A percentile compares a stretch with the other conserved stretches of the same genome.
phyloP scores from a whole-genome alignment of 2,329 filamentous ascomycete genomes.

The Diaporthe helianthi region DNA sequence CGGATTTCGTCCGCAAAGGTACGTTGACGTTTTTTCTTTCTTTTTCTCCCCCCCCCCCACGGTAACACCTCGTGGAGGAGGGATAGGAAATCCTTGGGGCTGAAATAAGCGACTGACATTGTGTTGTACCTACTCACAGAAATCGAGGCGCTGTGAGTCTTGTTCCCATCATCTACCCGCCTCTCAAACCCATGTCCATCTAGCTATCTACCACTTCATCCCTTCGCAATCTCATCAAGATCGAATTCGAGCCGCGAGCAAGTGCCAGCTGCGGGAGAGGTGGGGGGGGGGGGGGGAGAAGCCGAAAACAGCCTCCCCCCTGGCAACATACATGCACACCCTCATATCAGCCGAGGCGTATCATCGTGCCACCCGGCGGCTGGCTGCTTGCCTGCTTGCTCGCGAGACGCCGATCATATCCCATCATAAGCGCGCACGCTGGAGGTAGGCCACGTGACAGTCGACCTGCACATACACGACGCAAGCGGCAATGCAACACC shows the following conservation, averaged over 20 bases:
- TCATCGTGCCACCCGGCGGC: background rate
- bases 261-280: no score
- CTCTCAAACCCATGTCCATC: background rate
- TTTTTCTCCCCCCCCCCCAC: no score
- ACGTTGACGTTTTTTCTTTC: background rate
- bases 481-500: slow-evolving; percentile 17
- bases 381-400: background rate
- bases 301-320: no score
- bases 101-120: no score
- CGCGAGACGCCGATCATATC: background rate
- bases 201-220: background rate
- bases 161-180: no score
- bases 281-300: no score
- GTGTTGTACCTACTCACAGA: no score
- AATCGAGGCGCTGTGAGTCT: slow-evolving; percentile 85
- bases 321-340: background rate
- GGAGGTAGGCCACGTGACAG: no score
- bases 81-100: no score
- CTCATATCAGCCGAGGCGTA: background rate
- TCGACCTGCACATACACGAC: background rate
- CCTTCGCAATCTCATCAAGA: background rate
- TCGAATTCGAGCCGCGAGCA: no score
- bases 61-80: no score
- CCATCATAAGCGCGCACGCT: no score
- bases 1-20: slow-evolving; percentile 93